phyloP scores from a whole-genome alignment of 2,329 filamentous ascomycete genomes.

The Claviceps purpurea region DNA sequence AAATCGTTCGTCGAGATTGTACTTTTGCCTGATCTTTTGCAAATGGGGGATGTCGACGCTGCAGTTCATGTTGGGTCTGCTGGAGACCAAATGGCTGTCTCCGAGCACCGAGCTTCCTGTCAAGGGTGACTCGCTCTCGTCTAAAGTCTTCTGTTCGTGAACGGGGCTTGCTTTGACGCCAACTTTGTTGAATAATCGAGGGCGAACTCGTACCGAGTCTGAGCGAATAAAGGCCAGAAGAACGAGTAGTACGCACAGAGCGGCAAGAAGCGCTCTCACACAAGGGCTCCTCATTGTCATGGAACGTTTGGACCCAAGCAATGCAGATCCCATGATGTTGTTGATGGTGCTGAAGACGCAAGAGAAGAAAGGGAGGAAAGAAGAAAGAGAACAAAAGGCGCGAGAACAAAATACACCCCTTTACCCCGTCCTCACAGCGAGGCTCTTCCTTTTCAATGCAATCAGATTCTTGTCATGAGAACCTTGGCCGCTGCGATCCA shows the following conservation, averaged over 20 bases:
- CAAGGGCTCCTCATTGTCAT: conserved; percentile 37
- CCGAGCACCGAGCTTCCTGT: conserved; percentile 7
- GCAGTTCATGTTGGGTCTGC: conserved; percentile 32
- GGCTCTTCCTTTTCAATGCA: neutral
- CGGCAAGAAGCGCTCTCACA: conserved; percentile 29
- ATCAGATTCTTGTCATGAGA: neutral
- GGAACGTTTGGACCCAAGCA: conserved; percentile 24
- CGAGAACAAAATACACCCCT: neutral
- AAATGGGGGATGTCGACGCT: conserved; percentile 34
- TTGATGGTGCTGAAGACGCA: neutral
- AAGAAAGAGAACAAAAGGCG: neutral
- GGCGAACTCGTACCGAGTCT: conserved; percentile 26
- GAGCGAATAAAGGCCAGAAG: conserved; percentile 27
- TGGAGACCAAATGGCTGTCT: conserved; percentile 7
- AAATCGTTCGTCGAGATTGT: conserved; percentile 34
- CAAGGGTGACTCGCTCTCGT: conserved; percentile 10
- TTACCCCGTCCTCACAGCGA: neutral
- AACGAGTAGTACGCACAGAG: conserved; percentile 28
- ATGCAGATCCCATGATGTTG: conserved; percentile 22
- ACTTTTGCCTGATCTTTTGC: conserved; percentile 29
- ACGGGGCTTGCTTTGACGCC: conserved; percentile 14
- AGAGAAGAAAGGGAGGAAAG: neutral
- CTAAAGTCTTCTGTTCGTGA: conserved; percentile 19
- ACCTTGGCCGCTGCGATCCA: neutral
- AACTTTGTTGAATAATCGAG: conserved; percentile 24